These are phyloP conservation scores for Podaxis sp. DNA, from an alignment of 768 basidiomycete species.

Conservation along the genomic window DNA sequence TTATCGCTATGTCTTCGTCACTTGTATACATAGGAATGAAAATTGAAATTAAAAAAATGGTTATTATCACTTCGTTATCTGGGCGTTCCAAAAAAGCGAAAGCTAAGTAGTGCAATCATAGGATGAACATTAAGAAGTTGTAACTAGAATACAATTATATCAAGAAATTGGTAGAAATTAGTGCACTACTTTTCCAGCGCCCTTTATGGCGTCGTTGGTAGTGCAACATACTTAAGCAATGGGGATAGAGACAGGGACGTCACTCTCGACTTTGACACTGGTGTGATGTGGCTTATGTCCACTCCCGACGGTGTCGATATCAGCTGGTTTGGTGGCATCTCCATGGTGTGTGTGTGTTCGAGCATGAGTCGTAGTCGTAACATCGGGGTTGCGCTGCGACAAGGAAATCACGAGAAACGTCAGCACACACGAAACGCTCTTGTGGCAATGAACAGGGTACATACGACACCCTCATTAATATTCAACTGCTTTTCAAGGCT, in stretches of 20 bases:
- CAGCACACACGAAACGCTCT: no score
- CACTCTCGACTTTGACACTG: neutral
- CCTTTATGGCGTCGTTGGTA: neutral
- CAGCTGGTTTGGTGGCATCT: neutral
- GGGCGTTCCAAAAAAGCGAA: neutral
- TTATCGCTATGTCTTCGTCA: constrained; percentile 10
- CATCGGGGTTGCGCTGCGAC: neutral
- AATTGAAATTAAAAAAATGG: neutral
- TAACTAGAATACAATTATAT: neutral
- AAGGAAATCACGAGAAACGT: neutral
- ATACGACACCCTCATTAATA: constrained; percentile 9
- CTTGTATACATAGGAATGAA: neutral
- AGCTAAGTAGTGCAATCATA: neutral
- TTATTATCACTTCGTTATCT: neutral
- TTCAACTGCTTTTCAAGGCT: constrained; percentile 21
- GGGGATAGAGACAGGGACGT: neutral
- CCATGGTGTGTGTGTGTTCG: neutral
- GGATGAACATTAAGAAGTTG: neutral
- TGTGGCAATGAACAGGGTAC: neutral
- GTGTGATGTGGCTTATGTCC: neutral
- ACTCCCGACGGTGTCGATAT: neutral
- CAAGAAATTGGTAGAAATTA: neutral
- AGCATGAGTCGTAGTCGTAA: neutral
- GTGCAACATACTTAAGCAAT: neutral
- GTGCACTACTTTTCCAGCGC: neutral